phyloP scores from a whole-genome alignment of 169 alveolate genomes.

The Eimeria falciformis region DNA sequence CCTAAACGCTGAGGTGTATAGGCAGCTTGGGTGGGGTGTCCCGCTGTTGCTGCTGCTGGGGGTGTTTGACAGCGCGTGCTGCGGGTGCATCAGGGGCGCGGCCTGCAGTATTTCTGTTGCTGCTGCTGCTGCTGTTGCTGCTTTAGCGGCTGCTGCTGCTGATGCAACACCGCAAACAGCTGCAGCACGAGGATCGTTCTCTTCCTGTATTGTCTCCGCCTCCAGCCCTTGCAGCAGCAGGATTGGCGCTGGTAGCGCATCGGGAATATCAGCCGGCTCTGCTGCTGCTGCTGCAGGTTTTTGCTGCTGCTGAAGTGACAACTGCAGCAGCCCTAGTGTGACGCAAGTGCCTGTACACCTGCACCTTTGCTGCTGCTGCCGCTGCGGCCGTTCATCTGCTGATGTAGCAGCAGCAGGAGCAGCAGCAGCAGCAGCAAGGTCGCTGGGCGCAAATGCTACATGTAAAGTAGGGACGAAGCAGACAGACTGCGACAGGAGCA shows the following conservation, averaged over 20 bases:
- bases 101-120: neutral
- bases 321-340: constrained; percentile 47
- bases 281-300: neutral
- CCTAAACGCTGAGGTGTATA: constrained; percentile 45
- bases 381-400: constrained; percentile 14
- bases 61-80: neutral
- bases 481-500: constrained; percentile 34
- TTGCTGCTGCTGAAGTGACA: constrained; percentile 29
- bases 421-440: constrained; percentile 27
- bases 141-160: constrained; percentile 46
- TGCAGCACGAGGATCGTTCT: neutral
- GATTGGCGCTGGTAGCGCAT: neutral
- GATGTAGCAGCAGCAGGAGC: constrained; percentile 9
- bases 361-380: constrained; percentile 5
- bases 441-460: constrained; percentile 31
- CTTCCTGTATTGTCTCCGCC: constrained; percentile 49
- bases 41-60: constrained; percentile 34
- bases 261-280: constrained; percentile 3
- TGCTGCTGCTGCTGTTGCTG: neutral
- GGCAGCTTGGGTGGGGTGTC: constrained; percentile 2
- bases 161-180: constrained; percentile 33
- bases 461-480: constrained; percentile 56
- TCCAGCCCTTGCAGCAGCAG: constrained; percentile 49
- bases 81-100: constrained; percentile 14
- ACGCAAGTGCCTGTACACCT: constrained; percentile 21